These are phyloP conservation scores for Gaultheria prostrata DNA, from an alignment of 148 eudicot species.

Conservation along the genomic window DNA sequence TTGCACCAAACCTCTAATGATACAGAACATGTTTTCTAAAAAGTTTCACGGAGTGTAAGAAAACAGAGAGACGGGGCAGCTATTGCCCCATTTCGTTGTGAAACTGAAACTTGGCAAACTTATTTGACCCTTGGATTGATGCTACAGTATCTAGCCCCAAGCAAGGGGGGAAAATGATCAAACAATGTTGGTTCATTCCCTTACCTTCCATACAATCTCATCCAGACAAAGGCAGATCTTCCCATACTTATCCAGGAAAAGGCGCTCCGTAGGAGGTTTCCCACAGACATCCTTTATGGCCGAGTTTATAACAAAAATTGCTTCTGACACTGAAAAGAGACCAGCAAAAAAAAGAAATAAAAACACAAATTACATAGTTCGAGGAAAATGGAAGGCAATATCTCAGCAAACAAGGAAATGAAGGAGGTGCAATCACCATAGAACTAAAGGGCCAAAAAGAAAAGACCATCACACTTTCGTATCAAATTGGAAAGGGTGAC, in stretches of 20 bases:
- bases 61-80: too few species aligned
- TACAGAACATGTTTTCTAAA: too few species aligned
- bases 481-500: not conserved
- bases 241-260: constrained; percentile 94
- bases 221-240: constrained; percentile 92
- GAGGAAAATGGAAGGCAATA: not conserved
- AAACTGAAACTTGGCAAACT: not conserved
- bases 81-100: too few species aligned
- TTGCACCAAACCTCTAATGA: too few species aligned
- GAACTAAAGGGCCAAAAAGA: not conserved
- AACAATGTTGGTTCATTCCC: constrained; percentile 8
- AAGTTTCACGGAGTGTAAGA: too few species aligned
- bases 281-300: constrained; percentile 96
- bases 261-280: constrained; percentile 88
- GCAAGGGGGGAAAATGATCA: not conserved
- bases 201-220: constrained; percentile 94
- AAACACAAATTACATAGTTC: not conserved
- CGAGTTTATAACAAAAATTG: constrained; percentile 62
- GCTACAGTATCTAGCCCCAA: not conserved
- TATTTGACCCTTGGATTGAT: not conserved
- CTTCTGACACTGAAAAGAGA: constrained; percentile 69
- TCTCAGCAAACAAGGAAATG: not conserved
- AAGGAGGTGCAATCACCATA: constrained; percentile 4
- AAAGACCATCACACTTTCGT: not conserved
- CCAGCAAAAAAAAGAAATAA: constrained; percentile 15